phyloP scores from a whole-genome alignment of 768 basidiomycete genomes.

The Phallus indusiatus region DNA sequence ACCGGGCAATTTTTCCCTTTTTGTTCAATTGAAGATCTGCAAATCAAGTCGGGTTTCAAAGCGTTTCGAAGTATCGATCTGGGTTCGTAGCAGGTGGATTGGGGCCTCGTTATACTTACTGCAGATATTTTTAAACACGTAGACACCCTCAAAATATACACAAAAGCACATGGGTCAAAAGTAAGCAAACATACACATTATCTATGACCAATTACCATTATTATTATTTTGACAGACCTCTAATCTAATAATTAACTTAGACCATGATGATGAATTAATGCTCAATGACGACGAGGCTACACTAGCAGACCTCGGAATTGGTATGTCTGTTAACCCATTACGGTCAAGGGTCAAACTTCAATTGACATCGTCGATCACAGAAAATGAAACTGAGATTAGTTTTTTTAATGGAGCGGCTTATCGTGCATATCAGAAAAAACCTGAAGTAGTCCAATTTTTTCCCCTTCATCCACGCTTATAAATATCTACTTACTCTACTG shows the following conservation, averaged over 20 bases:
- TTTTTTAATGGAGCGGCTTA: slow-evolving; percentile 79
- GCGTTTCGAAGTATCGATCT: slow-evolving; percentile 67
- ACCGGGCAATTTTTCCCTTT: slow-evolving; percentile 8
- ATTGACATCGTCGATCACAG: slow-evolving; percentile 29
- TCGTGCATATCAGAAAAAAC: slow-evolving; percentile 72
- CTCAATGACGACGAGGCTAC: slow-evolving; percentile 46
- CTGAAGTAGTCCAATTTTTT: slow-evolving; percentile 46
- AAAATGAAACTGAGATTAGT: slow-evolving; percentile 93
- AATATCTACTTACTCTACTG: neutral
- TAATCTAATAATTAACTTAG: slow-evolving; percentile 96
- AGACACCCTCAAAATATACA: slow-evolving; percentile 95
- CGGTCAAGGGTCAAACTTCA: neutral
- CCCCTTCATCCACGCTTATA: neutral
- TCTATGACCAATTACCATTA: neutral
- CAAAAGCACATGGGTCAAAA: slow-evolving; percentile 91
- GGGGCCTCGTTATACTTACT: slow-evolving; percentile 5
- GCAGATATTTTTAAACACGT: neutral
- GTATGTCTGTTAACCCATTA: slow-evolving; percentile 28
- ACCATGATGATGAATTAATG: slow-evolving; percentile 90
- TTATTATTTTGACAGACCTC: slow-evolving; percentile 61
- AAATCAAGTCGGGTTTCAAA: slow-evolving; percentile 75
- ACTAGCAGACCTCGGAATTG: slow-evolving; percentile 66
- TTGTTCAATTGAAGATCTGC: slow-evolving; percentile 42
- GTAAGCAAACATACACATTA: slow-evolving; percentile 27
- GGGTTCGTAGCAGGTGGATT: slow-evolving; percentile 35